Percentiles rank a stretch among this genome's conserved stretches.
Evolutionary conservation across 176 grass and related monocot genomes (phyloP).

Genomic region (Ensete ventricosum): DNA sequence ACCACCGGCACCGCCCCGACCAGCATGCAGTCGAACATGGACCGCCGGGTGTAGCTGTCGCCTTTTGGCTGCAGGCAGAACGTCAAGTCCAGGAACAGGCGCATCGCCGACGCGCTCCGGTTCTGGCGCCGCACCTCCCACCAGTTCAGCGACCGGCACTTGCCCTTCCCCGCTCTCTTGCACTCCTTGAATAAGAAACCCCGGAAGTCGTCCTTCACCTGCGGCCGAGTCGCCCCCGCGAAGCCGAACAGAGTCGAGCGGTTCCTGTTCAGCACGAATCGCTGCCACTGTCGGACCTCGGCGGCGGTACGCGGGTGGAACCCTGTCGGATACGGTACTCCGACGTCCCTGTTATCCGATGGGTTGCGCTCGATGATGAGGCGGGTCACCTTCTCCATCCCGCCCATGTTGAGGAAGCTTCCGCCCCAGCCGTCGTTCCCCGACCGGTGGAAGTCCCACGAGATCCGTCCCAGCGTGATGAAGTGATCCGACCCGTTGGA

Average conservation of each 20-base stretch:
- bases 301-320: constrained; percentile 57
- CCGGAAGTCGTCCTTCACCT: constrained; percentile 64
- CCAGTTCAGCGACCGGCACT: constrained; percentile 61
- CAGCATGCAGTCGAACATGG: constrained; percentile 93
- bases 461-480: constrained; percentile 66
- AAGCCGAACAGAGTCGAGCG: constrained; percentile 52
- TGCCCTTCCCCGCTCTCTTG: constrained; percentile 29
- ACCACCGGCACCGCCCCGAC: constrained; percentile 79
- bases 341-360: constrained; percentile 47
- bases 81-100: constrained; percentile 58
- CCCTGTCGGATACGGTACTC: constrained; percentile 65
- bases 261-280: constrained; percentile 32
- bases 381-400: constrained; percentile 67
- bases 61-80: constrained; percentile 96
- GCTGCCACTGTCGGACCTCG: constrained; percentile 63
- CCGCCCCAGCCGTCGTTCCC: constrained; percentile 49
- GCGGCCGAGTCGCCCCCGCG: constrained; percentile 50
- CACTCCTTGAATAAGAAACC: constrained; percentile 61
- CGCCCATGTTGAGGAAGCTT: constrained; percentile 51
- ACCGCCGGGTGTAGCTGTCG: constrained; percentile 83
- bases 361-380: constrained; percentile 55
- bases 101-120: constrained; percentile 35
- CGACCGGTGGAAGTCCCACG: constrained; percentile 85
- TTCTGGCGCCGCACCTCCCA: constrained; percentile 34
- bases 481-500: constrained; percentile 83